Evolutionary conservation across 805 yeast species (phyloP).

Genomic region (Starmera dryadoides): DNA sequence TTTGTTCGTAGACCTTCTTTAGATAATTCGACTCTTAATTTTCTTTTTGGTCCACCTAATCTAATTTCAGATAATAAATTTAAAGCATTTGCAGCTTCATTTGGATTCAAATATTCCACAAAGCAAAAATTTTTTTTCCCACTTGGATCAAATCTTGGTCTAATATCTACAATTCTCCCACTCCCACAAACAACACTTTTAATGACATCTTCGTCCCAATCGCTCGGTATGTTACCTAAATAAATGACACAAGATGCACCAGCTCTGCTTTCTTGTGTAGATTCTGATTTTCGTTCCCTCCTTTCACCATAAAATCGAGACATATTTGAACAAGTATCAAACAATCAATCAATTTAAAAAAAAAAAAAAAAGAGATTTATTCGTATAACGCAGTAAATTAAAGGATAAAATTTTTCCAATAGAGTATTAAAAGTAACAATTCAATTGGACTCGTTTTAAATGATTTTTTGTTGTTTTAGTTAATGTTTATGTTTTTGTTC

Average conservation of each 20-base stretch:
- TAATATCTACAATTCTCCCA: slow-evolving; percentile 62
- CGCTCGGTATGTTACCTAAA: slow-evolving; percentile 59
- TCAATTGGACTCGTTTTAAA: too few relatives aligned
- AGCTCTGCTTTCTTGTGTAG: neutral
- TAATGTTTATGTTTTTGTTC: neutral
- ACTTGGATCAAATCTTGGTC: slow-evolving; percentile 28
- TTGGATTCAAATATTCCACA: slow-evolving; percentile 47
- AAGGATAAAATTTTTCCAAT: too few relatives aligned
- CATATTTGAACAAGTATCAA: neutral
- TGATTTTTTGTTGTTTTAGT: neutral
- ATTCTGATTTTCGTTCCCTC: neutral
- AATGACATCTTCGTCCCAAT: slow-evolving; percentile 61
- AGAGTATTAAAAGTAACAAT: too few relatives aligned
- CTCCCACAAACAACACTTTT: slow-evolving; percentile 65
- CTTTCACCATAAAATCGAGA: neutral
- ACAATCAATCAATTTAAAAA: too few relatives aligned
- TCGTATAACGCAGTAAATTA: too few relatives aligned
- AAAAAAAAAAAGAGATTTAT: too few relatives aligned
- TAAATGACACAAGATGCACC: slow-evolving; percentile 35
- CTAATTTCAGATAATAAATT: slow-evolving; percentile 35
- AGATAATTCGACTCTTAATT: slow-evolving; percentile 49
- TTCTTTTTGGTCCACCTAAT: slow-evolving; percentile 35
- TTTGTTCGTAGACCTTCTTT: slow-evolving; percentile 47
- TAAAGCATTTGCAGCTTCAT: slow-evolving; percentile 46
- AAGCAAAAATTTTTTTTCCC: slow-evolving; percentile 65